Evolutionary conservation across 148 eudicot genomes (phyloP), one percentile per base, ranked within the genome.

Genomic region (Rhododendron williamsianum): DNA sequence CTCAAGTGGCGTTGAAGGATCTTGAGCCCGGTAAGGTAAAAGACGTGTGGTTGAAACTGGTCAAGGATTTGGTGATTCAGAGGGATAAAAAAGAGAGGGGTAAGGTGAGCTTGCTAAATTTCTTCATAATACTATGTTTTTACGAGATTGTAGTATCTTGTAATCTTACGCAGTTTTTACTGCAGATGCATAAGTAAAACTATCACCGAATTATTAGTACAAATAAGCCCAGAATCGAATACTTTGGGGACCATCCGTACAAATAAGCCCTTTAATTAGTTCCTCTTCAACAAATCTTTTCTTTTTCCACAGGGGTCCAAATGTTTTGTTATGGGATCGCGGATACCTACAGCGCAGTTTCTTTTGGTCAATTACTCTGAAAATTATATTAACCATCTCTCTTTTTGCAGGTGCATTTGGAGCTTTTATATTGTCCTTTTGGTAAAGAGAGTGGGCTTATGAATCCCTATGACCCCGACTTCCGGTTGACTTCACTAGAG

Each of bases 21-120:
- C 94, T 96, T 48, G 93, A 91, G 69, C 96, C 98, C 13, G 98
- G 98, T 33, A 92, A 96, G 86, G 94, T 94, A 46, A 96, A 94
- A 87, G 89, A 89, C 19, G 84, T 90, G 25, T 96, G 98, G 98
- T 82, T 94, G 87, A 93, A 90, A 58, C 93, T 96, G 38, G 94
- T 94, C 43, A 96, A 94, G 89, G 98, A 94, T 88, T 83, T 94
- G 83, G 88, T 88, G 67, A 83, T 94, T 80, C 98, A 94, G 78
- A 90, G 95, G 86, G 98, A 96, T 90, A 89, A 67, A 35, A 96
- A 96, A 82, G 60, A 96, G 84, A 88, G 98, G 73, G 98, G 98
- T 49, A 91, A 92, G 93, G 98, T 94, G 78, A 87, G 89, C 51
- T 82, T 83, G 45, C 49, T n/a, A 46, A 49, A 35, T 27, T 77